Conservation (phyloP, 2,329 filamentous ascomycete genomes). For the Aciculosporium take region DNA sequence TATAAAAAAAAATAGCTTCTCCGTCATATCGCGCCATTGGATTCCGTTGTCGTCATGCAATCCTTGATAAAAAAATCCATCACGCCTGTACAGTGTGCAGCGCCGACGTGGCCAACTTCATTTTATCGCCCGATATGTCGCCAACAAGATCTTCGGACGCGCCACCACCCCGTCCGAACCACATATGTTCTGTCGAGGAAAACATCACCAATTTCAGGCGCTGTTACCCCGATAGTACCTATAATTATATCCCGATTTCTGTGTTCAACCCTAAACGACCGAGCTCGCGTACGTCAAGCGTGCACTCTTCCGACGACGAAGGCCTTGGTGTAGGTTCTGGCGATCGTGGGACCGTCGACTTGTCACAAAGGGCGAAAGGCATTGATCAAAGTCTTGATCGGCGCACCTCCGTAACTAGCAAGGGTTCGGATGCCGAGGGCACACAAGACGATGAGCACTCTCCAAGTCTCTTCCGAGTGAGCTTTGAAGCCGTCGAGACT, state of each 20-base stretch:
- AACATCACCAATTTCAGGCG: neutral
- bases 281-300: constrained; percentile 1
- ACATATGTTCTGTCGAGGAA: neutral
- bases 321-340: neutral
- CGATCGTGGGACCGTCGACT: neutral
- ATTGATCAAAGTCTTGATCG: neutral
- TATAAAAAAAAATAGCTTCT: neutral
- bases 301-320: neutral
- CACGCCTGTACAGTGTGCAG: neutral
- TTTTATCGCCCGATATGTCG: neutral
- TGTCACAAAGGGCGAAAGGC: neutral
- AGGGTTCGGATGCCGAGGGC: neutral
- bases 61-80: neutral
- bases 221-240: neutral
- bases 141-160: neutral
- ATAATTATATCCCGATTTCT: neutral
- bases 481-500: neutral
- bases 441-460: neutral
- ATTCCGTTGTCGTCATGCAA: neutral
- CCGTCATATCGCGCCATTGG: neutral
- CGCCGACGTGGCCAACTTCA: neutral
- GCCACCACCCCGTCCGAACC: neutral
- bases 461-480: neutral
- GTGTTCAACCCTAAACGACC: neutral
- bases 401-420: neutral